These are phyloP conservation scores for Tilletia walkeri DNA, from an alignment of 1,284 basidiomycete genomes.

Conservation along the genomic window DNA sequence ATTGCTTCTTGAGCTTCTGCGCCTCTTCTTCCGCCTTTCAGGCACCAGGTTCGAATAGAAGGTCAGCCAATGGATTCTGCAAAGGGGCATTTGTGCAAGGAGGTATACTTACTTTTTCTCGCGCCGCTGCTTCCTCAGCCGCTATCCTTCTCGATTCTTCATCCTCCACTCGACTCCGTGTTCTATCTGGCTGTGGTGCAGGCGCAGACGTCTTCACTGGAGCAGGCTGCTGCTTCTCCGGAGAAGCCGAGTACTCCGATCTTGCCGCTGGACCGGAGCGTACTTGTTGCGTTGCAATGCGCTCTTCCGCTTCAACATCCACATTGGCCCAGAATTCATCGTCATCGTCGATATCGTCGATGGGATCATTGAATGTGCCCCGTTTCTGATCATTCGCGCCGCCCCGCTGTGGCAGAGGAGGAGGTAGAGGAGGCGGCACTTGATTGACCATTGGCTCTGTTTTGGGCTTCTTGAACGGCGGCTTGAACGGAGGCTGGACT, in stretches of 20 bases:
- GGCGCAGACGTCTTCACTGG: too few species aligned
- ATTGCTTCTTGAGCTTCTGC: background rate
- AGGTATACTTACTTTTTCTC: background rate
- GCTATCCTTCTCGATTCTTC: too few species aligned
- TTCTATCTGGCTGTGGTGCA: too few species aligned
- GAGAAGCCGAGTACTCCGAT: background rate
- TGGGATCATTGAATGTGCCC: background rate
- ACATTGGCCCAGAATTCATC: background rate
- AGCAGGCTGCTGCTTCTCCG: background rate
- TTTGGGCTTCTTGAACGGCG: conserved; percentile 17
- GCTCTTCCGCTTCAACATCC: background rate
- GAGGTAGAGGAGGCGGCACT: background rate
- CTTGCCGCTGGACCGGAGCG: background rate
- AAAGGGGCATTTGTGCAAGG: background rate
- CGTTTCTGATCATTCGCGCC: too few species aligned
- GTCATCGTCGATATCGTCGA: background rate
- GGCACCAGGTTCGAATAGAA: background rate
- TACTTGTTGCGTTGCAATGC: background rate
- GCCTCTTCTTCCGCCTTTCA: conserved; percentile 1
- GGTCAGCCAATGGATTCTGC: background rate
- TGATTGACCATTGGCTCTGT: background rate
- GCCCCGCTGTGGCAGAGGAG: background rate
- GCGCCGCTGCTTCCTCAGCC: background rate
- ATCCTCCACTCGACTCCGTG: too few species aligned
- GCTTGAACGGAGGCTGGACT: conserved; percentile 9